Percentiles rank a stretch among this genome's conserved stretches.
phyloP scores from a whole-genome alignment of 129 eudicot species.

The Smallanthus sonchifolius region DNA sequence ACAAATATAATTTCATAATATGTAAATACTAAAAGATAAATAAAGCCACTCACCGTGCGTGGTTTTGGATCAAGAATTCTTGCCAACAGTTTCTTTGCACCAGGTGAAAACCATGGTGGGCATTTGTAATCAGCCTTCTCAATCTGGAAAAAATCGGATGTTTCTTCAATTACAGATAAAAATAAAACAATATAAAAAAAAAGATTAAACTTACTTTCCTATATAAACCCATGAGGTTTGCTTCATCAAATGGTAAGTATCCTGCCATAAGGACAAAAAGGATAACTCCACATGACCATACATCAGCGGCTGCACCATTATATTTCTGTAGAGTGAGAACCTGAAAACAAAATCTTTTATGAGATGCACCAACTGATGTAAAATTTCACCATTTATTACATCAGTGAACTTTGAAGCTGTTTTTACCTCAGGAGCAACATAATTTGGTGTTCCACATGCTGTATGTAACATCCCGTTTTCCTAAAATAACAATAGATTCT shows the following conservation, averaged over 20 bases:
- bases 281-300: constrained; percentile 98
- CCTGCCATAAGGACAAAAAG: constrained; percentile 97
- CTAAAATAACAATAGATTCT: constrained; percentile 30
- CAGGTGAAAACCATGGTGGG: constrained; percentile 79
- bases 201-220: constrained; percentile 44
- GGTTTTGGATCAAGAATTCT: constrained; percentile 82
- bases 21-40: not conserved
- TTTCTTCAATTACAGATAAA: not conserved
- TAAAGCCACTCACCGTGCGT: constrained; percentile 52
- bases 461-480: constrained; percentile 88
- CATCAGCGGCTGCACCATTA: constrained; percentile 80
- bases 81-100: constrained; percentile 53
- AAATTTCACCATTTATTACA: not conserved
- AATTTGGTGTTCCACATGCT: constrained; percentile 94
- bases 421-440: constrained; percentile 95
- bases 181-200: not conserved
- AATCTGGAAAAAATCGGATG: constrained; percentile 42
- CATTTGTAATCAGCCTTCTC: constrained; percentile 59
- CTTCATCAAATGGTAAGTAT: constrained; percentile 88
- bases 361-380: constrained; percentile 10
- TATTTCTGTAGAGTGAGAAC: constrained; percentile 81
- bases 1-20: not conserved
- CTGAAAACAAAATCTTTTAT: constrained; percentile 30
- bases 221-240: constrained; percentile 61
- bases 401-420: constrained; percentile 4